Evolutionary conservation across 768 basidiomycete genomes (phyloP).

Genomic region (Coprinopsis strossmayeri): DNA sequence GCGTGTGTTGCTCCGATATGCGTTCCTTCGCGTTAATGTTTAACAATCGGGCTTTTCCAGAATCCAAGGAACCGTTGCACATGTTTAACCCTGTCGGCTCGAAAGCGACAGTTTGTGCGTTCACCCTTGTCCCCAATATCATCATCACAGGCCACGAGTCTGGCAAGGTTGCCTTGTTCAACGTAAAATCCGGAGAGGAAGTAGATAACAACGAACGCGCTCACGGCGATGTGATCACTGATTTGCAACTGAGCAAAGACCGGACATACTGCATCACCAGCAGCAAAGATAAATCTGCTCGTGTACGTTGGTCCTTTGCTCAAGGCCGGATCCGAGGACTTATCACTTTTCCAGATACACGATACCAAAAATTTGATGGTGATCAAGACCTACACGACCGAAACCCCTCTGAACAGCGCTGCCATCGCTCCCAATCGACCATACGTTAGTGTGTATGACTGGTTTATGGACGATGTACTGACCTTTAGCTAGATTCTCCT

Average conservation of each 20-base stretch:
- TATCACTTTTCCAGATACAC: constrained; percentile 60
- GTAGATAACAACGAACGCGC: constrained; percentile 78
- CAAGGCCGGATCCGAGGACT: too few relatives aligned
- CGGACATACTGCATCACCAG: constrained; percentile 93
- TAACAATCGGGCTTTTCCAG: constrained; percentile 30
- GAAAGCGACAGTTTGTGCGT: constrained; percentile 96
- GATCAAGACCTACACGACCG: constrained; percentile 89
- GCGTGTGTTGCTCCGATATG: constrained; percentile 50
- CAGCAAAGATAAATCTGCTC: constrained; percentile 94
- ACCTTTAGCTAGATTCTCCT: constrained; percentile 67
- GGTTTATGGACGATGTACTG: not conserved
- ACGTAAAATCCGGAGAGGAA: constrained; percentile 83
- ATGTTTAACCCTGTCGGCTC: constrained; percentile 88
- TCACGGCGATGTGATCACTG: constrained; percentile 82
- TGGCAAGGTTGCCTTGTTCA: constrained; percentile 90
- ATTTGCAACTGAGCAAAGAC: constrained; percentile 86
- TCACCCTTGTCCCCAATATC: constrained; percentile 68
- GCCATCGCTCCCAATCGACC: constrained; percentile 79
- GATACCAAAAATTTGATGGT: constrained; percentile 84
- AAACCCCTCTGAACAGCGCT: constrained; percentile 94
- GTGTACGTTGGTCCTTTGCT: constrained; percentile 43
- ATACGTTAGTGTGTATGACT: constrained; percentile 47
- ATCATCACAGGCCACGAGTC: constrained; percentile 96
- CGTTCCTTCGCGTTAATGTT: not conserved
- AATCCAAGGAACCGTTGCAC: constrained; percentile 65